phyloP scores from a whole-genome alignment of 2,329 filamentous ascomycete species.

The Botrytis sinoallii region DNA sequence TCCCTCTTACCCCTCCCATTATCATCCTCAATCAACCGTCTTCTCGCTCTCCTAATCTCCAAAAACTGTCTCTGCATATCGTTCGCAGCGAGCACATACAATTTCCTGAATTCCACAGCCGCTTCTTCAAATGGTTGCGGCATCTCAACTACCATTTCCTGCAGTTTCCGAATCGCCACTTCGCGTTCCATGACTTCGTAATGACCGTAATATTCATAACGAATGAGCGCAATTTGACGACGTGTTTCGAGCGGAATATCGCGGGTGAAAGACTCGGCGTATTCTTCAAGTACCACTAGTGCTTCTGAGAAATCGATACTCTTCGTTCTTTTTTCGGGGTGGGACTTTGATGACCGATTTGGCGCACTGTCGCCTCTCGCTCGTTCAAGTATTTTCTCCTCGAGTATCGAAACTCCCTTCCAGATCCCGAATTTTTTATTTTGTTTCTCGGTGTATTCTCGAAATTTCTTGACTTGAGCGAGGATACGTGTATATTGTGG shows the following conservation, averaged over 20 bases:
- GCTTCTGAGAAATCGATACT: neutral
- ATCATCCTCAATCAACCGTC: slow-evolving; percentile 3
- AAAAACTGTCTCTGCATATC: slow-evolving; percentile 10
- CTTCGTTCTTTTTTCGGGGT: neutral
- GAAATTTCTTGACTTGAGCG: neutral
- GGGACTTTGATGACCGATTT: too few species aligned
- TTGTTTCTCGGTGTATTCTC: slow-evolving; percentile 2
- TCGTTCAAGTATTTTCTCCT: neutral
- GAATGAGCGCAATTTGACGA: neutral
- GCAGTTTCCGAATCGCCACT: neutral
- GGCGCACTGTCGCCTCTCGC: too few species aligned
- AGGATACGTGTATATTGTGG: slow-evolving; percentile 16
- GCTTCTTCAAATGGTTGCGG: neutral
- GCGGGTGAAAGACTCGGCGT: slow-evolving; percentile 6
- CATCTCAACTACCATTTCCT: neutral
- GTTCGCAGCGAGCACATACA: neutral
- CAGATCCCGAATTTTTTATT: neutral
- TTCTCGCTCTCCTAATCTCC: slow-evolving; percentile 3
- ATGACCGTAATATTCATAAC: neutral
- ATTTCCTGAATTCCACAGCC: neutral
- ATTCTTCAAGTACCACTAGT: slow-evolving; percentile 4
- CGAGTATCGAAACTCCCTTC: neutral
- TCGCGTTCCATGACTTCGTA: neutral
- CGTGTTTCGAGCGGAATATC: slow-evolving; percentile 10
- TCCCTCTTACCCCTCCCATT: neutral